Base-by-base conservation (phyloP, 2,329 filamentous ascomycete genomes). In the Fusarium albosuccineum region DNA sequence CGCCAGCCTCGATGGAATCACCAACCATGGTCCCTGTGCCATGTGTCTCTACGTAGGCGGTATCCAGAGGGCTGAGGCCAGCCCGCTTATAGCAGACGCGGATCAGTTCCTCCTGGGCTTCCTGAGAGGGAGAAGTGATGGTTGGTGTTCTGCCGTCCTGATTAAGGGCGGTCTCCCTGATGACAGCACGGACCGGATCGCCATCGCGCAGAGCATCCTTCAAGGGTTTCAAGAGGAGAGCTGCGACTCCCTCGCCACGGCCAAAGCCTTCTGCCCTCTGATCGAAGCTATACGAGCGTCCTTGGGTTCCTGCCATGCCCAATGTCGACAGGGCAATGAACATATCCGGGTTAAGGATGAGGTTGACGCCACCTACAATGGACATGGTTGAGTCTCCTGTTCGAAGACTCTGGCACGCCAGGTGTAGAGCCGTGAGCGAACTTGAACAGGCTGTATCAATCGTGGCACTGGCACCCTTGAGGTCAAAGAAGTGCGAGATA, bases 181-280 rank as follows among this genome's bases (percentile, higher is more conserved):
- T 54, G 6, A 59, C 48, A 3, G 49, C 49, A 5, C 56, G 48
- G 9, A 59, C 52, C 3, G 56, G 48, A 27, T 59, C 56, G 3
- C 48, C 48, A 14, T 44, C 56, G 3, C 33, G 11, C 2, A 59
- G 5, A 4, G 56, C 56, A 13, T 46, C 34, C 5, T 26, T 8
- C 48, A 50, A 11, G 8, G 14, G 48, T 9, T 50, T 50, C 10
- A 50, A 26, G 16, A 50, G 9, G 4, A 50, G 13, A 13, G 17
- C 22, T 9, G 41, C 57, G 2, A 55, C 39, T 13, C 57, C 57
- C 3, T 56, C 57, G 3, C 34, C 22, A 29, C 34, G 36, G 22
- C 48, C 33, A 22, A 22, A 22, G 22, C 22, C 22, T 22, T 22
- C 22, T 22, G 22, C 22, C 22, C 22, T 22, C 22, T 22, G 22